Conservation (phyloP, 2,329 filamentous ascomycete species). For the Diaporthe vexans region DNA sequence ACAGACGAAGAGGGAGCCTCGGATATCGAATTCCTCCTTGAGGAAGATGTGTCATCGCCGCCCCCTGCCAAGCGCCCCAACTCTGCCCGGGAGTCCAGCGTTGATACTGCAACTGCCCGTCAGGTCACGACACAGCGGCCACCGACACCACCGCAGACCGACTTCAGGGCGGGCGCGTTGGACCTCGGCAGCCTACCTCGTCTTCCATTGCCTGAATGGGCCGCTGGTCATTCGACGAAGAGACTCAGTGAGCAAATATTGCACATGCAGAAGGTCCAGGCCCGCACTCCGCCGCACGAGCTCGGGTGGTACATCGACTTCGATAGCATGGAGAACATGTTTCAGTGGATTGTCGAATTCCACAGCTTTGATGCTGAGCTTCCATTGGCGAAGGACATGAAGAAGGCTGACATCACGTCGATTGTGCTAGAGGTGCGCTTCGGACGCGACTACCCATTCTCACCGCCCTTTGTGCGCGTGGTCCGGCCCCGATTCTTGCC, state of each 20-base stretch:
- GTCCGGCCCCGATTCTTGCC: constrained; percentile 83
- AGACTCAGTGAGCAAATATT: constrained; percentile 75
- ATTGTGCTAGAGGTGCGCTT: constrained; percentile 88
- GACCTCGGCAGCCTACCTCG: constrained; percentile 73
- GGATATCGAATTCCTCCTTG: constrained; percentile 55
- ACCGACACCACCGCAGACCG: constrained; percentile 46
- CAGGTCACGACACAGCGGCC: constrained; percentile 32
- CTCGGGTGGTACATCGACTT: constrained; percentile 89
- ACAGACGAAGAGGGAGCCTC: constrained; percentile 62
- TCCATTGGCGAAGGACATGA: constrained; percentile 83
- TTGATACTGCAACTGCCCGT: constrained; percentile 29
- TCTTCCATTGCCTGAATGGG: constrained; percentile 76
- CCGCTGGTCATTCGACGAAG: constrained; percentile 71
- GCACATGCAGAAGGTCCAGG: constrained; percentile 74
- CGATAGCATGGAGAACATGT: constrained; percentile 77
- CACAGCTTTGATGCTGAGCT: constrained; percentile 82
- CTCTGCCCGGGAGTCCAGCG: constrained; percentile 38
- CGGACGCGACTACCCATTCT: constrained; percentile 79
- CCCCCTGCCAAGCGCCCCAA: constrained; percentile 30
- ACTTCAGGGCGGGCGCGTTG: constrained; percentile 77
- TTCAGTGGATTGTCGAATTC: constrained; percentile 92
- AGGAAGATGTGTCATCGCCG: constrained; percentile 38
- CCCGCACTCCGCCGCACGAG: constrained; percentile 69
- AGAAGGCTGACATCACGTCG: constrained; percentile 70
- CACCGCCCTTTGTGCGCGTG: constrained; percentile 87